phyloP scores from a whole-genome alignment of 2,329 filamentous ascomycete species.

The Colletotrichum camelliae region DNA sequence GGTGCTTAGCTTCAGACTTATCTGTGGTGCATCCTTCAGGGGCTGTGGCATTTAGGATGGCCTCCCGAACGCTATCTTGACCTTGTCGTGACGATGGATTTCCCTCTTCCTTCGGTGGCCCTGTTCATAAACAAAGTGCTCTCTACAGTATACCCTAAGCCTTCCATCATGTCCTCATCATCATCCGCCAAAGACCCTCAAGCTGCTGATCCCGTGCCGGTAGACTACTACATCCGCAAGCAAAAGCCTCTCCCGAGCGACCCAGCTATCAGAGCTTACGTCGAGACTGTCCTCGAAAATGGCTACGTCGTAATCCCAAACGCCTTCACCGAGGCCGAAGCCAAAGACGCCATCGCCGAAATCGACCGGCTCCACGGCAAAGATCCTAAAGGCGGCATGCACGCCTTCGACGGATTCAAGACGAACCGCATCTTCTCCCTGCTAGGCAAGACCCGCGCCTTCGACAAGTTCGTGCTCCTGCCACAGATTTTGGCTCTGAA shows the following conservation, averaged over 20 bases:
- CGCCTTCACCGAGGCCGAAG: conserved; percentile 25
- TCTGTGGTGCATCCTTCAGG: too few relatives aligned
- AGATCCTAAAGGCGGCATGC: conserved; percentile 32
- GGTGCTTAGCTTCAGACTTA: too few relatives aligned
- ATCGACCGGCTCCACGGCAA: background rate
- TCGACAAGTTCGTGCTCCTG: conserved; percentile 41
- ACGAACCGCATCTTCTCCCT: conserved; percentile 43
- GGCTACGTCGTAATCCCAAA: conserved; percentile 40
- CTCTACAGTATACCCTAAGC: rapidly evolving
- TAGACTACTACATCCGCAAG: background rate
- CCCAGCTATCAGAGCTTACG: background rate
- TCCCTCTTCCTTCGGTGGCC: background rate
- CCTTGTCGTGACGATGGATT: background rate
- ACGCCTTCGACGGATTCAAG: conserved; percentile 40
- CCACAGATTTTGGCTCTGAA: conserved; percentile 41
- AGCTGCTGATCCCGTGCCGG: background rate
- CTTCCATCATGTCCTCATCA: background rate
- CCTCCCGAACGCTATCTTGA: background rate
- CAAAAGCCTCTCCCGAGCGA: background rate
- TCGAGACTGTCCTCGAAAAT: conserved; percentile 26
- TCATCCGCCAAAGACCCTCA: background rate
- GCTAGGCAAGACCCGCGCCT: conserved; percentile 41
- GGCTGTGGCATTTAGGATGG: background rate
- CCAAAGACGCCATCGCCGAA: background rate
- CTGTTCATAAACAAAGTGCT: rapidly evolving